phyloP scores from a whole-genome alignment of 2,329 filamentous ascomycete genomes.

The Cyphellophora europaea region DNA sequence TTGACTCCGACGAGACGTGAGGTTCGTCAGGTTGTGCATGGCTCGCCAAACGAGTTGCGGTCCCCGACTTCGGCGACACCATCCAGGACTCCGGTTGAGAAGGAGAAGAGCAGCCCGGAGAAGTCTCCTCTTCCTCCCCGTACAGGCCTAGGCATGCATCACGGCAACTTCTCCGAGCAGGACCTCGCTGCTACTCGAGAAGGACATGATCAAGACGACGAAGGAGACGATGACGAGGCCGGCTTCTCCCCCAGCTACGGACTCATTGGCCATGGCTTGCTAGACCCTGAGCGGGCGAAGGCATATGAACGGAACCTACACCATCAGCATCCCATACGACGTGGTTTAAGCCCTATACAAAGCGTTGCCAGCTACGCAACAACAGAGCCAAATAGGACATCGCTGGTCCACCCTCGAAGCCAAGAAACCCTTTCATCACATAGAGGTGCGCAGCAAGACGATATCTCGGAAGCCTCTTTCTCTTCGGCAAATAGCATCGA shows the following conservation, averaged over 20 bases:
- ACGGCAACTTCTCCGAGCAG: slow-evolving; percentile 47
- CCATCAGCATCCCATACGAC: slow-evolving; percentile 54
- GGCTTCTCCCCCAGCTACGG: background rate
- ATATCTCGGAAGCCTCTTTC: slow-evolving; percentile 47
- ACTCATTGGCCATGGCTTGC: slow-evolving; percentile 10
- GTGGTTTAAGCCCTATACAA: slow-evolving; percentile 78
- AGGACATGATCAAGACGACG: slow-evolving; percentile 38
- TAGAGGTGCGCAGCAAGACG: slow-evolving; percentile 27
- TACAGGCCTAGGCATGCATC: slow-evolving; percentile 55
- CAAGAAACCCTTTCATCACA: slow-evolving; percentile 54
- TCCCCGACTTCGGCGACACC: slow-evolving; percentile 57
- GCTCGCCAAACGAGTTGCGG: slow-evolving; percentile 39
- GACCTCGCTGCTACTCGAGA: slow-evolving; percentile 38
- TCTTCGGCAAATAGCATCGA: slow-evolving; percentile 51
- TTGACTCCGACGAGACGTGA: slow-evolving; percentile 57
- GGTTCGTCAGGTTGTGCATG: slow-evolving; percentile 55
- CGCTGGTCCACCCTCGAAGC: slow-evolving; percentile 40
- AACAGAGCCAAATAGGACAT: slow-evolving; percentile 53
- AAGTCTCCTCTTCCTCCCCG: slow-evolving; percentile 39
- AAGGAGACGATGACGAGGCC: slow-evolving; percentile 34
- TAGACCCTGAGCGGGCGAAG: slow-evolving; percentile 29
- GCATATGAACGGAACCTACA: slow-evolving; percentile 49
- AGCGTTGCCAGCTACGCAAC: slow-evolving; percentile 81
- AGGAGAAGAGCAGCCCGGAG: slow-evolving; percentile 47
- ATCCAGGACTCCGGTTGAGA: slow-evolving; percentile 36